These are phyloP conservation scores for Russula ochroleuca DNA, from an alignment of 768 basidiomycete genomes.

Conservation along the genomic window DNA sequence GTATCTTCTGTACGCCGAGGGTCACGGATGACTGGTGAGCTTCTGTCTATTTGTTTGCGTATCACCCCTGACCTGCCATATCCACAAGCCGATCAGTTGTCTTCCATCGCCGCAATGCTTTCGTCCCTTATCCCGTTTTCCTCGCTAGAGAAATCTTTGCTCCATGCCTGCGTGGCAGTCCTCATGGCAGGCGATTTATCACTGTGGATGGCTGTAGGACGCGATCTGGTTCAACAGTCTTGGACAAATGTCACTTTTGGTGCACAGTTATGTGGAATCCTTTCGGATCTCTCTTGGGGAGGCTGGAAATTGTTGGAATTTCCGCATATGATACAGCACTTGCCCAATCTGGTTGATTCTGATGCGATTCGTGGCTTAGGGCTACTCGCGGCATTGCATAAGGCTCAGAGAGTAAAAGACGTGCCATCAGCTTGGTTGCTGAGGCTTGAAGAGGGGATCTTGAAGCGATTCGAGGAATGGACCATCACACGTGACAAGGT, in stretches of 20 bases:
- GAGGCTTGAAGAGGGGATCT: constrained; percentile 48
- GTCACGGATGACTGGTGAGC: constrained; percentile 58
- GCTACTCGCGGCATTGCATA: constrained; percentile 48
- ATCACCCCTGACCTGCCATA: constrained; percentile 14
- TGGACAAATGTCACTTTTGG: constrained; percentile 46
- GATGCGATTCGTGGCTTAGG: constrained; percentile 44
- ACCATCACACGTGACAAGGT: constrained; percentile 41
- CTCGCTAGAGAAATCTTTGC: constrained; percentile 33
- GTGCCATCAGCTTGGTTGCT: constrained; percentile 58
- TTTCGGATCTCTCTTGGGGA: constrained; percentile 65
- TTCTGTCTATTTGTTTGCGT: background rate
- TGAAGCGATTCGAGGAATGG: constrained; percentile 43
- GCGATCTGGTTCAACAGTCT: constrained; percentile 50
- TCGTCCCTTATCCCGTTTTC: constrained; percentile 32
- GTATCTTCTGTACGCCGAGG: constrained; percentile 65
- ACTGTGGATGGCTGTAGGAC: constrained; percentile 41
- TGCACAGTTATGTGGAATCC: constrained; percentile 51
- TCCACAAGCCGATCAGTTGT: constrained; percentile 37
- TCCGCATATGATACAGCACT: constrained; percentile 53
- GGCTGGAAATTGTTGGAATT: constrained; percentile 72
- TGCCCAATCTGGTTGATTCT: constrained; percentile 43
- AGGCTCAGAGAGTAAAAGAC: constrained; percentile 49
- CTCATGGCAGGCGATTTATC: constrained; percentile 44
- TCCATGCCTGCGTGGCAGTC: constrained; percentile 36
- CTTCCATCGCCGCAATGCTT: constrained; percentile 36